Conservation (phyloP, 2,329 filamentous ascomycete species). For the Sphaerostilbella broomeana region DNA sequence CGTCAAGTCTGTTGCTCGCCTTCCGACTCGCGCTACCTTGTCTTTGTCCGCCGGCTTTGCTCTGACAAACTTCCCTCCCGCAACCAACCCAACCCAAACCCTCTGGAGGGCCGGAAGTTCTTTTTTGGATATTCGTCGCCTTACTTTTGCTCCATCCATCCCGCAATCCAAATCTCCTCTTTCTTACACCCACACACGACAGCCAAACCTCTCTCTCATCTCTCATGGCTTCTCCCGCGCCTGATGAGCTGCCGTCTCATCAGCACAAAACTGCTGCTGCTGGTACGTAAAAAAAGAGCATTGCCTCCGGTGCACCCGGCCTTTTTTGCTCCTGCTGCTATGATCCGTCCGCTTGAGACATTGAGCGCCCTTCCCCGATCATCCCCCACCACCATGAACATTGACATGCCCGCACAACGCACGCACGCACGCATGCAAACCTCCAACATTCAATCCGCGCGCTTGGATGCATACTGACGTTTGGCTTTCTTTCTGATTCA, state of each 20-base stretch:
- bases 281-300: too few species aligned
- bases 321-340: too few species aligned
- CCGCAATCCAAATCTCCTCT: too few species aligned
- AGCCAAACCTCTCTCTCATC: conserved; percentile 3
- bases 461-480: background rate
- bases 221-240: conserved; percentile 15
- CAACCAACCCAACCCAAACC: conserved; percentile 2
- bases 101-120: background rate
- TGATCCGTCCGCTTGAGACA: background rate
- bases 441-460: background rate
- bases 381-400: conserved; percentile 1
- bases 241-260: conserved; percentile 8
- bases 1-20: too few species aligned
- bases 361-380: conserved; percentile 7
- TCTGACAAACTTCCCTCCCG: conserved; percentile 11
- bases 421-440: too few species aligned
- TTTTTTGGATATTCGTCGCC: conserved; percentile 4
- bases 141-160: background rate
- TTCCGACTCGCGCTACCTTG: too few species aligned
- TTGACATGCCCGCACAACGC: background rate
- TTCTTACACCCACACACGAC: background rate
- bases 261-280: conserved; percentile 13
- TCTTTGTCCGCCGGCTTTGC: too few species aligned
- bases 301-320: too few species aligned
- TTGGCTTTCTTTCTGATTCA: too few species aligned